Base-by-base conservation (phyloP, 73 alveolate genomes). In the Blepharisma japonicum region DNA sequence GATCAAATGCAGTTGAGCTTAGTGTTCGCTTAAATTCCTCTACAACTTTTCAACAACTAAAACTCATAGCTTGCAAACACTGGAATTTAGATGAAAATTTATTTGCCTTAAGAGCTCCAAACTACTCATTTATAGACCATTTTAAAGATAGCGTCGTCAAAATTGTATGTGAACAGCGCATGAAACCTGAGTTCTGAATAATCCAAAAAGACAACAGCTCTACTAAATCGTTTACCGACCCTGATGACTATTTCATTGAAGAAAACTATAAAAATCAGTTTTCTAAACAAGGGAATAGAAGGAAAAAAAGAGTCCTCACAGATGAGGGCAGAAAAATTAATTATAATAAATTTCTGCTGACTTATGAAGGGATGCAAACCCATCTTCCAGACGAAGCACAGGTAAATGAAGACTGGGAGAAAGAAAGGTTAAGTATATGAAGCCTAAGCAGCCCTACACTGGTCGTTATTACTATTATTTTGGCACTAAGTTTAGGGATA, bases 161-260 rank as follows among this genome's bases (percentile, higher is more conserved):
- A 8, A 14, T 61, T 25, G 46, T 61, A 8, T 14, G 23, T 8
- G 46, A 61, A 4, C 74, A 61, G 46, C 14, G 47, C 14, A 61
- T 61, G 74, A 61, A 39, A 14, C 74, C 74, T 61, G 74, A 61
- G 47, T 39, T 61, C 18, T 61, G 74, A 39, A n/a, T 61, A 20
- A 61, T 61, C 39, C 49, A 61, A 61, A 61, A 61, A 25, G 46
- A 61, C 74, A 39, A 14, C 39, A 61, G 23, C 47, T 0, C 74
- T 2, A 9, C 23, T n/a, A 61, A 61, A 61, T 20, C 49, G 0
- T 18, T 61, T 8, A 61, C 74, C 4, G 50, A 20, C 2, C 74
- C 74, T 18, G 46, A 39, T 9, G 74, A 61, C 74, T 61, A 61
- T 25, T 61, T 61, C 48, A 61, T 39, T 1, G 74, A 61, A 61